phyloP scores from a whole-genome alignment of 768 basidiomycete genomes.

The Suillus bovinus region DNA sequence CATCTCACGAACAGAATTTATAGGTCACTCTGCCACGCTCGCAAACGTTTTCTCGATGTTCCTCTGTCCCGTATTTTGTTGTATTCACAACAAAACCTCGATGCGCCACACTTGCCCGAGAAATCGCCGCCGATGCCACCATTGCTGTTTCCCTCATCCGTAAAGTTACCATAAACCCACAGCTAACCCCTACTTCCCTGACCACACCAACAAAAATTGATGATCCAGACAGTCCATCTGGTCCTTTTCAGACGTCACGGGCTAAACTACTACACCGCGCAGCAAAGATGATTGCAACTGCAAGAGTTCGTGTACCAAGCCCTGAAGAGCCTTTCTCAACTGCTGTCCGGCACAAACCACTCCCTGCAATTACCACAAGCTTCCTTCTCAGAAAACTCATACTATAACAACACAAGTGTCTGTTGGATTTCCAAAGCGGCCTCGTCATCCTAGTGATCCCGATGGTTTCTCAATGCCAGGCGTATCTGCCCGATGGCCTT shows the following conservation, averaged over 20 bases:
- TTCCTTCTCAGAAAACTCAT: constrained; percentile 19
- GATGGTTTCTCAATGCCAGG: constrained; percentile 47
- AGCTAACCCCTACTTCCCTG: constrained; percentile 41
- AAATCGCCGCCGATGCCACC: constrained; percentile 71
- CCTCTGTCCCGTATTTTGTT: constrained; percentile 69
- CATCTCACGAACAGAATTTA: constrained; percentile 7
- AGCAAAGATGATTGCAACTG: constrained; percentile 26
- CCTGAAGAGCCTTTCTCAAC: constrained; percentile 11
- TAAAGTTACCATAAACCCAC: constrained; percentile 51
- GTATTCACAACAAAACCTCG: constrained; percentile 68
- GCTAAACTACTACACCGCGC: constrained; percentile 33
- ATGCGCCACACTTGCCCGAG: constrained; percentile 52
- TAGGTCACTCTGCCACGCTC: constrained; percentile 68
- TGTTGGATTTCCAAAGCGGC: constrained; percentile 73
- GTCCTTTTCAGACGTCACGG: constrained; percentile 12
- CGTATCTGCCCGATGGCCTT: constrained; percentile 65
- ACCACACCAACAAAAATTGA: constrained; percentile 53
- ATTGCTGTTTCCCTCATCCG: constrained; percentile 67
- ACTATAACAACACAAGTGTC: constrained; percentile 44
- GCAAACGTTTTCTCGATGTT: constrained; percentile 58
- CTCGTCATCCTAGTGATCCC: constrained; percentile 41
- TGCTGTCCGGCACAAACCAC: constrained; percentile 21
- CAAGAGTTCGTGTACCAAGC: constrained; percentile 11
- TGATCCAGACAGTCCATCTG: constrained; percentile 32
- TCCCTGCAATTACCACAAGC: constrained; percentile 26